Conservation (phyloP, 345 rosid genomes). For the Pugionium dolabratum region DNA sequence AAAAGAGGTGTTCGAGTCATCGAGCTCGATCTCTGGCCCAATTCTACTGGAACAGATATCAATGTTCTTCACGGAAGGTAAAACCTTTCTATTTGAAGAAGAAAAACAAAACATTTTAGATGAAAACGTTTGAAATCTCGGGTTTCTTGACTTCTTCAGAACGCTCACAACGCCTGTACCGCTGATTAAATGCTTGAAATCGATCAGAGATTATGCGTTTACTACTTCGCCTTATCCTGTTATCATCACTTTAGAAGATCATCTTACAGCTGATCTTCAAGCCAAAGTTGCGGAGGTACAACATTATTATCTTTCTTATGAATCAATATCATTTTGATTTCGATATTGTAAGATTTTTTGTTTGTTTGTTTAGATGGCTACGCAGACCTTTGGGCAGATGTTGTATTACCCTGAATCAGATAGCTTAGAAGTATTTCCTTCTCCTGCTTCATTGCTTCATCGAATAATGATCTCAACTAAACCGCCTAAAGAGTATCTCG, state of each 20-base stretch:
- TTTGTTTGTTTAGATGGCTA: slow-evolving; percentile 55
- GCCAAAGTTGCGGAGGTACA: slow-evolving; percentile 86
- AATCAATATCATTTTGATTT: slow-evolving; percentile 6
- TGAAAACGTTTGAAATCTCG: neutral
- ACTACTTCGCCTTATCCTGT: slow-evolving; percentile 78
- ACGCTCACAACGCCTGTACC: slow-evolving; percentile 83
- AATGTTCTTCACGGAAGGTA: slow-evolving; percentile 96
- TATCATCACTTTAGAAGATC: slow-evolving; percentile 91
- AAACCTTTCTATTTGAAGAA: neutral
- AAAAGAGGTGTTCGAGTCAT: slow-evolving; percentile 83
- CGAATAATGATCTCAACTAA: slow-evolving; percentile 86
- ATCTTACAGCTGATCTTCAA: slow-evolving; percentile 87
- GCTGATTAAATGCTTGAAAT: slow-evolving; percentile 68
- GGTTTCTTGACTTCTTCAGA: slow-evolving; percentile 45
- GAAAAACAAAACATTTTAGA: neutral
- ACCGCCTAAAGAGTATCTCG: slow-evolving; percentile 87
- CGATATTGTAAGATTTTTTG: neutral
- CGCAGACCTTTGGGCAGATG: slow-evolving; percentile 67
- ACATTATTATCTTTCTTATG: slow-evolving; percentile 5
- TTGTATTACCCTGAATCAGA: slow-evolving; percentile 67
- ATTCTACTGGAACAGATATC: slow-evolving; percentile 66
- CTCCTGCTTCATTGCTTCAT: slow-evolving; percentile 70
- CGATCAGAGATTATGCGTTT: slow-evolving; percentile 81
- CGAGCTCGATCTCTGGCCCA: slow-evolving; percentile 95
- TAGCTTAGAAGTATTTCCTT: slow-evolving; percentile 68